Evolutionary conservation across 331 rosid genomes (phyloP), one percentile per base, ranked within the genome.

Genomic region (Quercus tomentella): DNA sequence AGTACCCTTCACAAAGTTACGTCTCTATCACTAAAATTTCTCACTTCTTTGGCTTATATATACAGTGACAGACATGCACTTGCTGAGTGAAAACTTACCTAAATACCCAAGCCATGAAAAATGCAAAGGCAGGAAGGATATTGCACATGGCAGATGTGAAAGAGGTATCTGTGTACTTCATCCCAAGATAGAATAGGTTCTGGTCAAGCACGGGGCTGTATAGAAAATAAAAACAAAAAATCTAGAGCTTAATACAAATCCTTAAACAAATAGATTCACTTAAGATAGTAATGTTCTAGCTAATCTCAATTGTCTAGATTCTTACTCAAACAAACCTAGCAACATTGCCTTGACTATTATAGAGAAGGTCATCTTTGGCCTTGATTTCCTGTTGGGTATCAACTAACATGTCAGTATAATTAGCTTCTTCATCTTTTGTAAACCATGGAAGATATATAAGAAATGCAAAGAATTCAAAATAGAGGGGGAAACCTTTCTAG

Each of bases 141-240:
- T 84, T 81, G 68, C 65, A 73, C 83, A 84, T 81, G 35, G 83
- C 80, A 7, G 85, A 74, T 10, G 81, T 33, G 83, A 81, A 84
- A 9, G 80, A 80, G 0, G 85, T 77, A 11, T 35, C 73, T 1
- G 85, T 77, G 21, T 57, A 45, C 41, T 45, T 81, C 78, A 77
- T 73, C 41, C 80, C 82, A 33, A 73, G 55, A 49, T 23, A 74
- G 43, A 1, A 84, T 10, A 77, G 73, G 74, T 81, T 84, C 82
- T 80, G 82, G 65, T 77, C 83, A 52, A 81, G 77, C 21, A 84
- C 67, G 5, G 88, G 88, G 70, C 82, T 84, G 76, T 8, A 71
- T 16, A 37, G 25, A 25, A 25, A 45, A 58, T 3, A 37, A 41
- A 41, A 41, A 41, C 3, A 9, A 41, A 41, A 26, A 66, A 35